Base-by-base conservation (phyloP, 345 rosid genomes). In the Pseudoturritis turrita region DNA sequence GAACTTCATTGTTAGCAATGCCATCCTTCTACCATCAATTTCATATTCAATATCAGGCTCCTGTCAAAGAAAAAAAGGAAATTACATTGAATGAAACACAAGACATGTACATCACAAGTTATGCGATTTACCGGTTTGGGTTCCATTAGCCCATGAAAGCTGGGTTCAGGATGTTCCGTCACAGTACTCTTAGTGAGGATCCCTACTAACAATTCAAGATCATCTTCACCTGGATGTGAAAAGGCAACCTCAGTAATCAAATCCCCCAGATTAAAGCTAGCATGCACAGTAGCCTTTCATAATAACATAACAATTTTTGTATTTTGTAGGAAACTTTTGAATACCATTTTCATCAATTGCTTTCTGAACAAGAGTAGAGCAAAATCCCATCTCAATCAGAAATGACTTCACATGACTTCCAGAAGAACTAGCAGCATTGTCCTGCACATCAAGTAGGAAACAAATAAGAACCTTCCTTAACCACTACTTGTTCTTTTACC, bases 331-430 rank as follows among this genome's bases (percentile, higher is more conserved):
- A 31, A 61, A 29, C 7, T 52, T 21, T 6, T 8, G 29, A 19
- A 17, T 86, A 91, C 98, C 98, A 59, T 88, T 88, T 79, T 88
- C 96, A 64, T 84, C 77, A 57, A 95, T 84, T 13, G 75, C 94
- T 83, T 78, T 84, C 77, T 87, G 84, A 6, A 88, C 89, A 72
- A 86, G 89, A 71, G 86, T 78, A 19, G 96, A 78, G 22, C 63
- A 49, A 76, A 83, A 95, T 35, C 99, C 96, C 99, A 95, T 91
- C 78, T 81, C 96, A 57, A 79, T 69, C 21, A 95, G 74, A 62
- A 80, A 81, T 11, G 96, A 86, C 74, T 86, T 84, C 7, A 81
- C 62, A 68, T 77, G 70, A 85, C 85, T 85, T 73, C 86, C 83
- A 23, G 98, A 89, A 71, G 99, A 91, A 72, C 97, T 89, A 70